Evolutionary conservation across 768 basidiomycete species (phyloP).

Genomic region (Suillus subaureus): DNA sequence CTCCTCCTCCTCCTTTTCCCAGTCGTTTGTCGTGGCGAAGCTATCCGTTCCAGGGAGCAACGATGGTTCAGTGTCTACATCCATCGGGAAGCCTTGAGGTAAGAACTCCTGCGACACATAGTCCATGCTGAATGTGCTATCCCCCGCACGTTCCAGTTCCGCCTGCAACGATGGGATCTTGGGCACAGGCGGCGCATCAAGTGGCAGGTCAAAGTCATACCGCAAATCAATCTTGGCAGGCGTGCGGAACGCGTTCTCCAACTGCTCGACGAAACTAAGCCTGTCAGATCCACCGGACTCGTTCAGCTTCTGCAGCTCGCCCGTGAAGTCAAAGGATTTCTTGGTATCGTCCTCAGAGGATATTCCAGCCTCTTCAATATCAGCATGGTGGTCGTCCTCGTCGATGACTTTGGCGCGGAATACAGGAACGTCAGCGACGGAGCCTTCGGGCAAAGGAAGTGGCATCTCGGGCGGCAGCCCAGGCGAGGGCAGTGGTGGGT

Average conservation of each 20-base stretch:
- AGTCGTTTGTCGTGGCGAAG: constrained; percentile 27
- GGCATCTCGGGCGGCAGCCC: constrained; percentile 46
- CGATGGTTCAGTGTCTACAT: constrained; percentile 37
- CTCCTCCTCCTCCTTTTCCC: constrained; percentile 41
- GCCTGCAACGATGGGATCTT: constrained; percentile 42
- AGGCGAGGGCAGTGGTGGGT: constrained; percentile 33
- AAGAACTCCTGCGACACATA: constrained; percentile 21
- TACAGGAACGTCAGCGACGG: constrained; percentile 34
- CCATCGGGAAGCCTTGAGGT: constrained; percentile 21
- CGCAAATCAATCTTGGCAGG: constrained; percentile 68
- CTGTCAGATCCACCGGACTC: constrained; percentile 71
- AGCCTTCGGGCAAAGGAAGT: constrained; percentile 32
- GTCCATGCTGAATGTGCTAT: constrained; percentile 24
- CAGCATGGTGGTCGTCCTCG: constrained; percentile 42
- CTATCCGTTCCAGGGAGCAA: constrained; percentile 41
- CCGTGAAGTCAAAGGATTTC: constrained; percentile 84
- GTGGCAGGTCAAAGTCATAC: constrained; percentile 45
- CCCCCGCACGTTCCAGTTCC: constrained; percentile 26
- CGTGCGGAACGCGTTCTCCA: constrained; percentile 79
- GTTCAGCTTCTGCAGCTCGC: constrained; percentile 69
- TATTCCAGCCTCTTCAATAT: constrained; percentile 41
- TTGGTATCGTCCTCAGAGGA: constrained; percentile 67
- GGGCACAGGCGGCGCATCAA: constrained; percentile 53
- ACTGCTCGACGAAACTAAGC: constrained; percentile 78
- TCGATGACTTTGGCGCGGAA: constrained; percentile 50